Base-by-base conservation (phyloP, 2,329 filamentous ascomycete genomes). In the Pseudogymnoascus sp. region DNA sequence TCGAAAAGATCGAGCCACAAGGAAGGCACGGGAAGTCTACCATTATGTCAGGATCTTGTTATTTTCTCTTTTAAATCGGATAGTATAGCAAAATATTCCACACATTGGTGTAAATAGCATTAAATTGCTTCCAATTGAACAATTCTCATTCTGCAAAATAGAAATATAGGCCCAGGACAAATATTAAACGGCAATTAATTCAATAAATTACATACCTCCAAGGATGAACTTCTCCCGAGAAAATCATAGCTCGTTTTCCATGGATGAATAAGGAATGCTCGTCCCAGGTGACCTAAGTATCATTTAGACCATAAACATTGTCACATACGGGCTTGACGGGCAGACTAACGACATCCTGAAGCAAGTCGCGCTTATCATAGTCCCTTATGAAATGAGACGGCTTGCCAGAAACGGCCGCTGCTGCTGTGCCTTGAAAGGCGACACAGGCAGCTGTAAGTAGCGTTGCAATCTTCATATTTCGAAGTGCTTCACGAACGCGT, bases 1-100 rank as follows among this genome's bases (percentile, higher is more conserved):
- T 94, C 86, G 65, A 94, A 86, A 1, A 93, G 70, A 65, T 93
- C 90, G 7, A 88, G 76, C 77, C 86, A 86, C 2, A 88, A 73
- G 20, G 77, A 75, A 2, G 82, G 79, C 1, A 87, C 83, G 0
- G 84, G 84, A 2, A 86, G 73, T 67, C 81, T 63, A 41, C 60
- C 47, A 18, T 54, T 54, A 32, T 32, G 47, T 54, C 20, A 28
- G 25, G 12, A 35, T 22, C 18, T n/a, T 34, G 43, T 34, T 20
- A 6, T 54, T 54, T 32, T 54, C 22, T 54, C 47, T 32, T 54
- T 32, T 32, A 18, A 18, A 54, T 32, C 8, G 30, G 30, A 12
- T n/a, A 18, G 16, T 4, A 4, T 14, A 54, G n/a, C 14, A 2
- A 6, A 7, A 32, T 54, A 2, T 54, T n/a, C 28, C n/a, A 54